Conservation (phyloP, 2,329 filamentous ascomycete species). For the Diaporthe vaccinii region DNA sequence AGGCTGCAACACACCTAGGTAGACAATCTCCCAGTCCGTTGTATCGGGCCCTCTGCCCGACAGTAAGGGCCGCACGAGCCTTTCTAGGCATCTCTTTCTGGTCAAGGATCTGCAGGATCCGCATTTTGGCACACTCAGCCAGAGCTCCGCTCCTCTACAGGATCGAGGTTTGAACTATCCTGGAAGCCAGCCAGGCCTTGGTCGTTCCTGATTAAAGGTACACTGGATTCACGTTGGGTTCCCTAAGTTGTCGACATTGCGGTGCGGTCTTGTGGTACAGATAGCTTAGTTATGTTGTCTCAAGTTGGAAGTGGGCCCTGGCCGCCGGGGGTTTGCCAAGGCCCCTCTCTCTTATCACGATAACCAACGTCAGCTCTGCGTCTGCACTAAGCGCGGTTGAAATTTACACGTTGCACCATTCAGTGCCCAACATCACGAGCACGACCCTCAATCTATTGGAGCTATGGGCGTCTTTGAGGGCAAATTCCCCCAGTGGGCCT, state of each 20-base stretch:
- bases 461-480: constrained; percentile 40
- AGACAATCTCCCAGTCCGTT: not conserved
- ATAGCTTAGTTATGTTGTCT: not conserved
- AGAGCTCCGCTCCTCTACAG: not conserved
- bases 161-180: not conserved
- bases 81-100: not conserved
- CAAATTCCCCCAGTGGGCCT: constrained; percentile 39
- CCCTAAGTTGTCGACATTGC: not conserved
- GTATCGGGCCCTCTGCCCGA: not conserved
- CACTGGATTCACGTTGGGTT: not conserved
- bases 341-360: constrained; percentile 4
- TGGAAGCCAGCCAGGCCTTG: not conserved
- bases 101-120: not conserved
- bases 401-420: constrained; percentile 17
- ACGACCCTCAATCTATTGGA: not conserved
- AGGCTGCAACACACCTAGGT: not conserved
- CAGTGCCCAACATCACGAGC: not conserved
- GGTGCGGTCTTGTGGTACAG: not conserved
- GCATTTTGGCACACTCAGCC: too few species aligned
- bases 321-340: not conserved
- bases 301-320: not conserved
- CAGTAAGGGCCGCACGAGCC: not conserved
- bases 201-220: not conserved
- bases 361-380: constrained; percentile 16
- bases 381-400: not conserved